Evolutionary conservation across 441 rosid genomes (phyloP), one percentile per base, ranked within the genome.

Genomic region (Arabidopsis lyrata): DNA sequence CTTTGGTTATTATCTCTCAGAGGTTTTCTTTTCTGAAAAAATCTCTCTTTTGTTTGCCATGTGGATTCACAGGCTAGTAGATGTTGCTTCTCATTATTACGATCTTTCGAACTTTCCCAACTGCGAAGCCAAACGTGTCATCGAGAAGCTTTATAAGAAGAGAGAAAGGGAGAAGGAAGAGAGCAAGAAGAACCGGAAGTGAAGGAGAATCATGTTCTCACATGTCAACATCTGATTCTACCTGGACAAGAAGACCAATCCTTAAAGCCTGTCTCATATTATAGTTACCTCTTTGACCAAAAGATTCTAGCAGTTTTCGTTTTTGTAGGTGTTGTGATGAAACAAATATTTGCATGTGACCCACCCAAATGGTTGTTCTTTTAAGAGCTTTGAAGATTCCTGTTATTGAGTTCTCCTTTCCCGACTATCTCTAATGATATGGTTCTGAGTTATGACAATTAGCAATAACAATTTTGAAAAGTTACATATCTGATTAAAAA

Each of bases 101-200:
- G 99, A 93, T 80, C 82, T 91, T 45, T 63, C 39, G 0, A 88
- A 93, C 82, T 95, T 95, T 67, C 99, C 99, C 2, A 87, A 86
- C 58, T 95, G 98, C 13, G 97, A 95, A 80, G 99, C 97, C 9
- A 90, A 87, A 84, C 85, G 94, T 18, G 99, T 91, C 35, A 90
- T 95, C 22, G 97, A 93, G 83, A 95, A 83, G 86, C 90, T 95
- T 35, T 95, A 85, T 78, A 91, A 70, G 88, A 91, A 91, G 83
- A 80, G 86, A 81, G 92, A 90, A 73, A 86, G 84, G 78, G 96
- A 84, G 69, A 83, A 78, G 78, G 94, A 83, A 36, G 97, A 86
- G 44, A 85, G 78, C 76, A 87, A 78, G 86, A 89, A 61, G 86
- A 89, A 61, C 83, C 84, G 84, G 56, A 89, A 82, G 70, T 90